Conservation (phyloP, 1,284 basidiomycete species). For the Apiotrichum veenhuisii region DNA sequence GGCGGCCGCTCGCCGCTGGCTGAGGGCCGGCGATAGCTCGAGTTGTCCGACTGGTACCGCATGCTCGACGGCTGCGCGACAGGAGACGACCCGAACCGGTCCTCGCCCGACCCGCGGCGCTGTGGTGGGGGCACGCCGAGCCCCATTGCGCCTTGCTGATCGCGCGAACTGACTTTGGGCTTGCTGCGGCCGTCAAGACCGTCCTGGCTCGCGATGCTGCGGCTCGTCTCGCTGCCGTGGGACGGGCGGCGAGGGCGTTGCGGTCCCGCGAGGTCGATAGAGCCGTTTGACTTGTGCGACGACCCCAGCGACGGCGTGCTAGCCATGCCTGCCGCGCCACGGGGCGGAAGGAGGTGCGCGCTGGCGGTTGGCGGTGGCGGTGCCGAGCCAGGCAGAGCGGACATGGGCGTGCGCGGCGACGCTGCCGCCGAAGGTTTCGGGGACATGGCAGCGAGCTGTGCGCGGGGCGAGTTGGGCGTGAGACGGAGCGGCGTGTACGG, state of each 20-base stretch:
- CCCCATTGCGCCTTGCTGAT: not conserved
- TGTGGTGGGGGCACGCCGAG: slow-evolving; percentile 1
- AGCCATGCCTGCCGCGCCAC: not conserved
- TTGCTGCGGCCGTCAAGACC: not conserved
- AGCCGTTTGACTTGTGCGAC: not conserved
- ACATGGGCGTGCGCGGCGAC: not conserved
- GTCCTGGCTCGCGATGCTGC: not conserved
- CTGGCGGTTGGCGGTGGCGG: not conserved
- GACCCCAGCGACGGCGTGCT: not conserved
- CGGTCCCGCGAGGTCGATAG: not conserved
- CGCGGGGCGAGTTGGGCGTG: not conserved
- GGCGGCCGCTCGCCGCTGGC: slow-evolving; percentile 4
- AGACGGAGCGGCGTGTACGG: not conserved
- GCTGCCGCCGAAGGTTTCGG: too few relatives aligned
- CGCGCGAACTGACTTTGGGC: not conserved
- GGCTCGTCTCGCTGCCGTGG: not conserved
- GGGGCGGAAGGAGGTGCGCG: not conserved
- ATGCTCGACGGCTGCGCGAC: not conserved
- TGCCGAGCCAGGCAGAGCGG: not conserved
- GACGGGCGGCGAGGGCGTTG: not conserved
- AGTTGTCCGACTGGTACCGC: not conserved
- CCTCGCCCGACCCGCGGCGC: not conserved
- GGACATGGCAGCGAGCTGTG: not conserved
- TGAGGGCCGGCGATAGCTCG: slow-evolving; percentile 1
- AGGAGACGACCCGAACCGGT: not conserved